These are phyloP conservation scores for Fomitopsis pulvina DNA, from an alignment of 768 basidiomycete species.

Conservation along the genomic window DNA sequence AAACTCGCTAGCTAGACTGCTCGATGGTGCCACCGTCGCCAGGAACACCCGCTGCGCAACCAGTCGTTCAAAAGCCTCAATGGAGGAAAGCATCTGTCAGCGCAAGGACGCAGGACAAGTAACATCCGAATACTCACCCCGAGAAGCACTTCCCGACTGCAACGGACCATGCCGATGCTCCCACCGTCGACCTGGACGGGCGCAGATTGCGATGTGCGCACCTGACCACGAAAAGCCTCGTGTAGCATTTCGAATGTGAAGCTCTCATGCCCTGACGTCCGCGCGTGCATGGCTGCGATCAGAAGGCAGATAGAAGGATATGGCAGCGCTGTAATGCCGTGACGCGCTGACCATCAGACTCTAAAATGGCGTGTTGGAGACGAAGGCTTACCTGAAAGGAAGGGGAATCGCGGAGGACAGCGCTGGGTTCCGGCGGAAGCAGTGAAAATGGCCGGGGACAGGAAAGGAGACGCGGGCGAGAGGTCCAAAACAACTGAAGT, in stretches of 20 bases:
- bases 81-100: constrained; percentile 1
- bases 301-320: constrained; percentile 80
- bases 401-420: constrained; percentile 43
- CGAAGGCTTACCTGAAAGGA: constrained; percentile 42
- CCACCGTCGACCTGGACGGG: constrained; percentile 73
- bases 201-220: constrained; percentile 63
- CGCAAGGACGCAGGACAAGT: not conserved
- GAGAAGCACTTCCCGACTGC: constrained; percentile 57
- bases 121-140: constrained; percentile 40
- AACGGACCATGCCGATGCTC: constrained; percentile 65
- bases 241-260: constrained; percentile 93
- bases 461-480: constrained; percentile 46
- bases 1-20: constrained; percentile 59
- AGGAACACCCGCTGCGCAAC: constrained; percentile 50
- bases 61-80: constrained; percentile 80
- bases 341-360: constrained; percentile 1
- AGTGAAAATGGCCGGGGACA: constrained; percentile 37
- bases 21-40: constrained; percentile 39
- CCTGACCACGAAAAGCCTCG: constrained; percentile 70
- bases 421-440: constrained; percentile 46
- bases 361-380: not conserved
- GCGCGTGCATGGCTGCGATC: constrained; percentile 75
- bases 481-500: constrained; percentile 38
- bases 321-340: constrained; percentile 46
- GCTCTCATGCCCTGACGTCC: constrained; percentile 66